A percentile compares a stretch with the other conserved stretches of the same genome.
These are phyloP conservation scores for Aspergillus bertholletiae DNA, from an alignment of 495 filamentous ascomycete genomes.

Conservation along the genomic window DNA sequence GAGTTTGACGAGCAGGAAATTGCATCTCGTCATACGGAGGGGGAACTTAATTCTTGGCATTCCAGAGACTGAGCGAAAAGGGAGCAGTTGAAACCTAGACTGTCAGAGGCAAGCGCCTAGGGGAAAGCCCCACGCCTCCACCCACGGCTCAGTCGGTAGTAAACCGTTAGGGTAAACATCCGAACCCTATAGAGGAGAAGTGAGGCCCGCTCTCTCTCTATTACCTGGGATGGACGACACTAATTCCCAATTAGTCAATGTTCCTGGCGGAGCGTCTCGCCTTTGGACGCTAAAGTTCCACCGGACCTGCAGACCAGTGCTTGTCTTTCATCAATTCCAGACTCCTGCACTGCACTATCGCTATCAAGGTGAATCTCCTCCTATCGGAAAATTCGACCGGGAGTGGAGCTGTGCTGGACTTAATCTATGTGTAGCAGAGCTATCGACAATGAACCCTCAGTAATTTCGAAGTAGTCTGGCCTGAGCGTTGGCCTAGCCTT, in stretches of 20 bases:
- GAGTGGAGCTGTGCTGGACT: not conserved
- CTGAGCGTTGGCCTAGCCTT: conserved; percentile 8
- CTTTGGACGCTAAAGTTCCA: not conserved
- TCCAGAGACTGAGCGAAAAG: conserved; percentile 12
- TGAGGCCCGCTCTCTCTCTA: not conserved
- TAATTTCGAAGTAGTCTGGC: conserved; percentile 6
- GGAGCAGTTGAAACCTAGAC: conserved; percentile 28
- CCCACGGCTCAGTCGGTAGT: conserved; percentile 1
- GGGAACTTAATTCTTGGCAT: conserved; percentile 17
- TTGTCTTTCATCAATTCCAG: conserved; percentile 35
- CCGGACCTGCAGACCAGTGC: conserved; percentile 13
- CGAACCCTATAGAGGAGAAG: not conserved
- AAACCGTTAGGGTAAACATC: not conserved
- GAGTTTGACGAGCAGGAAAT: conserved; percentile 6
- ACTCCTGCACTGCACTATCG: conserved; percentile 16
- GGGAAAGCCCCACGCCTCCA: conserved; percentile 9
- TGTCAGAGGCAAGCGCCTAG: conserved; percentile 33
- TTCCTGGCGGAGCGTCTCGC: conserved; percentile 11
- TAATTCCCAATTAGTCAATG: conserved; percentile 16
- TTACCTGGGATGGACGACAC: conserved; percentile 1
- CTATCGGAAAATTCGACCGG: conserved; percentile 16
- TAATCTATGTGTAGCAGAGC: conserved; percentile 22
- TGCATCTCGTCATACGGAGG: conserved; percentile 8
- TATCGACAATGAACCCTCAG: conserved; percentile 19
- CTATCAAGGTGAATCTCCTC: conserved; percentile 27